phyloP scores from a whole-genome alignment of 192 early-diverging fungal genomes.

The Coemansia sp. region DNA sequence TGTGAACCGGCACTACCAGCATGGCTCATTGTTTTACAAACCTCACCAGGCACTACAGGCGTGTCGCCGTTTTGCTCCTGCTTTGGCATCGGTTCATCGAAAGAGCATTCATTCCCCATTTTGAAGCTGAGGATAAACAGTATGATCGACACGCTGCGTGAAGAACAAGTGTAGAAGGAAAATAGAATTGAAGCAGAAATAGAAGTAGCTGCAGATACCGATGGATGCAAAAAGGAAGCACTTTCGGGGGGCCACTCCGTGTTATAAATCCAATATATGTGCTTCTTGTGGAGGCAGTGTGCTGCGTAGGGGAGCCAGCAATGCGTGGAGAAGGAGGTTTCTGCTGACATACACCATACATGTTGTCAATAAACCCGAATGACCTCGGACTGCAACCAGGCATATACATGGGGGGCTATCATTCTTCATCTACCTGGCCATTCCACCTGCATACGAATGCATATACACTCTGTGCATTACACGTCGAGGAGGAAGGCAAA shows the following conservation, averaged over 20 bases:
- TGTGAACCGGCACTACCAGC: background rate
- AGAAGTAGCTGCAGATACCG: background rate
- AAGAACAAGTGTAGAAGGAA: background rate
- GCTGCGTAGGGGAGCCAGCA: background rate
- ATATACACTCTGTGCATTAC: background rate
- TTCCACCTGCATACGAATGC: background rate
- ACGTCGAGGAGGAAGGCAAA: background rate
- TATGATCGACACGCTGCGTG: background rate
- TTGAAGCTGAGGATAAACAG: background rate
- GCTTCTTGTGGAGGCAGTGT: background rate
- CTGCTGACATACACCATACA: slow-evolving; percentile 3
- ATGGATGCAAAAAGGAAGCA: background rate
- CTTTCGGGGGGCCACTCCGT: too few relatives aligned
- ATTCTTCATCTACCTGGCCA: background rate
- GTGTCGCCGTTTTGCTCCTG: background rate
- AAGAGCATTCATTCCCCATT: background rate
- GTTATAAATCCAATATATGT: too few relatives aligned
- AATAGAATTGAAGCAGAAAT: background rate
- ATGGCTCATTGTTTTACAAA: background rate
- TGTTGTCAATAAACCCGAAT: slow-evolving; percentile 1
- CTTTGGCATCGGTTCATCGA: background rate
- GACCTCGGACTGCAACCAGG: background rate
- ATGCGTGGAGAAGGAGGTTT: slow-evolving; percentile 4
- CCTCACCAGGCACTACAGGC: background rate
- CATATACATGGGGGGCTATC: background rate